These are phyloP conservation scores for Rhizopus microsporus DNA, from an alignment of 371 early-diverging fungal species.

Conservation along the genomic window DNA sequence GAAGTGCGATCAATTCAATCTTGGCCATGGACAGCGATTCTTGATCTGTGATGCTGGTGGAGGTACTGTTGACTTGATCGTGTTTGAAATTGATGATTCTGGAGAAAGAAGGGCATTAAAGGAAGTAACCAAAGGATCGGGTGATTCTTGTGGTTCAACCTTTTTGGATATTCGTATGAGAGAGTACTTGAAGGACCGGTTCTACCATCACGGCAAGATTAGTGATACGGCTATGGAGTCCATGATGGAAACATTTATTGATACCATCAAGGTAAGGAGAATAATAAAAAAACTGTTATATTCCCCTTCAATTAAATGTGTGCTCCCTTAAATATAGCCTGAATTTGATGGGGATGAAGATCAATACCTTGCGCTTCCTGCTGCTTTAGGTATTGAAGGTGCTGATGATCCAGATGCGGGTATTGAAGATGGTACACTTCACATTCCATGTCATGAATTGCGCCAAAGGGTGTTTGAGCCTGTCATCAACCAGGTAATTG, in stretches of 20 bases:
- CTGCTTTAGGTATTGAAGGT: slow-evolving; percentile 54
- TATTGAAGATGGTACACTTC: slow-evolving; percentile 59
- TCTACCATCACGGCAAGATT: slow-evolving; percentile 43
- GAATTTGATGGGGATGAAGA: slow-evolving; percentile 65
- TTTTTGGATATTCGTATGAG: slow-evolving; percentile 58
- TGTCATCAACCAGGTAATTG: slow-evolving; percentile 58
- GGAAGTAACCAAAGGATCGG: slow-evolving; percentile 57
- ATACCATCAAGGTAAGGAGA: slow-evolving; percentile 47
- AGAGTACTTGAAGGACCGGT: slow-evolving; percentile 46
- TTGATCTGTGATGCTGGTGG: slow-evolving; percentile 72
- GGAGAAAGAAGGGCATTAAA: slow-evolving; percentile 44
- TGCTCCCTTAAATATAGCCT: slow-evolving; percentile 32
- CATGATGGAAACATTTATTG: slow-evolving; percentile 50
- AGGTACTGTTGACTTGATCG: slow-evolving; percentile 65
- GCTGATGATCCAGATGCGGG: slow-evolving; percentile 57
- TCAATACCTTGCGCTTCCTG: slow-evolving; percentile 56
- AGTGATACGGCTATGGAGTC: slow-evolving; percentile 51
- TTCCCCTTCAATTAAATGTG: slow-evolving; percentile 4
- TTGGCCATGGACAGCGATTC: slow-evolving; percentile 53
- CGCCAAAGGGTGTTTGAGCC: slow-evolving; percentile 63
- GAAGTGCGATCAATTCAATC: slow-evolving; percentile 48
- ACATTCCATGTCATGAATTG: slow-evolving; percentile 53
- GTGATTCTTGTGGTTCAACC: slow-evolving; percentile 59
- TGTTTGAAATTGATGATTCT: slow-evolving; percentile 50
- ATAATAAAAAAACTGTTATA: slow-evolving; percentile 7